Conservation (phyloP, 768 basidiomycete species). For the Suillus cothurnatus region DNA sequence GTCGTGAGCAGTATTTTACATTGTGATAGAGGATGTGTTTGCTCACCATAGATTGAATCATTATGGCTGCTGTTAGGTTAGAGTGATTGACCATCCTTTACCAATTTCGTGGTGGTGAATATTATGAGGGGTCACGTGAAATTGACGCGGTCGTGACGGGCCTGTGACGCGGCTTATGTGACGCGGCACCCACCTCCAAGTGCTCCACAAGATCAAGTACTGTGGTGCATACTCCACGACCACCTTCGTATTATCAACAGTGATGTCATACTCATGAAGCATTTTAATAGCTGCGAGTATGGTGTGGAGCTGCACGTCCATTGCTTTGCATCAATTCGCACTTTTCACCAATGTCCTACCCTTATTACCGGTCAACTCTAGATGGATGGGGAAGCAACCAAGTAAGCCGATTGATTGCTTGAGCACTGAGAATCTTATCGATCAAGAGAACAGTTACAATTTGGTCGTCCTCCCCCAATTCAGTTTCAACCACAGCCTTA, state of each 20-base stretch:
- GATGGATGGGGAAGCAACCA: conserved; percentile 54
- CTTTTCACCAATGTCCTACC: conserved; percentile 40
- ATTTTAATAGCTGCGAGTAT: neutral
- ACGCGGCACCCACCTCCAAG: too few relatives aligned
- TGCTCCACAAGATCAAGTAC: neutral
- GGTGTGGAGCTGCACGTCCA: neutral
- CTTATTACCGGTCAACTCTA: conserved; percentile 43
- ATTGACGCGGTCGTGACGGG: too few relatives aligned
- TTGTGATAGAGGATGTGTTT: too few relatives aligned
- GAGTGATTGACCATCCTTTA: too few relatives aligned
- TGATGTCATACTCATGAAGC: neutral
- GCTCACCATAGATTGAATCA: too few relatives aligned
- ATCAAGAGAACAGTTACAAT: conserved; percentile 28
- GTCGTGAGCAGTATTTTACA: too few relatives aligned
- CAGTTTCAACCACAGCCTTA: conserved; percentile 48
- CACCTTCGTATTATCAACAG: neutral
- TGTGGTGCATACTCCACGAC: neutral
- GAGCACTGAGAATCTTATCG: neutral
- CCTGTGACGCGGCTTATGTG: too few relatives aligned
- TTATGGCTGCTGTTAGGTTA: too few relatives aligned
- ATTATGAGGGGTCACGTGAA: too few relatives aligned
- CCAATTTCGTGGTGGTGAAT: too few relatives aligned
- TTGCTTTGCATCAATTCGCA: neutral
- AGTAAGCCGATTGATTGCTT: conserved; percentile 20
- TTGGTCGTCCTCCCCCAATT: conserved; percentile 37